A percentile compares a stretch with the other conserved stretches of the same genome.
These are phyloP conservation scores for Botrytis cinerea DNA, from an alignment of 2,329 filamentous ascomycete genomes.

Conservation along the genomic window DNA sequence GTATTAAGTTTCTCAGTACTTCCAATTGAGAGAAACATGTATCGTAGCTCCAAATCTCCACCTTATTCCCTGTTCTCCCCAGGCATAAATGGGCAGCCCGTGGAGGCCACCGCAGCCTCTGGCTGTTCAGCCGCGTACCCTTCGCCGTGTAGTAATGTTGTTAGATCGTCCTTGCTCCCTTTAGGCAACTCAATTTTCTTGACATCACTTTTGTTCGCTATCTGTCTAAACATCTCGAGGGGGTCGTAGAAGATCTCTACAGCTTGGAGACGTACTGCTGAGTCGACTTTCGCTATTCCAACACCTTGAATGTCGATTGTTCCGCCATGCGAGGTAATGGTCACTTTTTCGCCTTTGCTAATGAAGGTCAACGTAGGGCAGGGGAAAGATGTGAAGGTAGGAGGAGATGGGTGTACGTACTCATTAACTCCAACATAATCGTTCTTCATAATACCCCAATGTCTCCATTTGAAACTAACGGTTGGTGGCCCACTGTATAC, in stretches of 20 bases:
- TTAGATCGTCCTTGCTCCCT: conserved; percentile 25
- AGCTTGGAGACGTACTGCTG: conserved; percentile 57
- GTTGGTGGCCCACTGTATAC: conserved; percentile 65
- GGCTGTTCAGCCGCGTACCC: conserved; percentile 13
- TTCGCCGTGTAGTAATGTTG: conserved; percentile 29
- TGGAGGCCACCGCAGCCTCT: not conserved
- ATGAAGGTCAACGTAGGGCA: conserved; percentile 23
- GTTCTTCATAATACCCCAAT: conserved; percentile 67
- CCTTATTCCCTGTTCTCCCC: conserved; percentile 13
- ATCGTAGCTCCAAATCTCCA: not conserved
- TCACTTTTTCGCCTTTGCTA: conserved; percentile 64
- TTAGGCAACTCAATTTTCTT: conserved; percentile 23
- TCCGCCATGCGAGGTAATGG: conserved; percentile 60
- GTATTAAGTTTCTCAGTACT: not conserved
- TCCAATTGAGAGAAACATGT: not conserved
- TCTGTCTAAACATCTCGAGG: conserved; percentile 67
- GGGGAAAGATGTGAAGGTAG: not conserved
- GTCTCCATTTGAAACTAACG: conserved; percentile 65
- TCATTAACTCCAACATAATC: conserved; percentile 62
- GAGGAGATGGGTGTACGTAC: not conserved
- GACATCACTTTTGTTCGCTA: conserved; percentile 49
- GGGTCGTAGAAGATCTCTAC: conserved; percentile 68
- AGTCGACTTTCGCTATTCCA: conserved; percentile 62
- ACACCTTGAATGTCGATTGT: conserved; percentile 65
- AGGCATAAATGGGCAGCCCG: conserved; percentile 19